Evolutionary conservation across 345 rosid species (phyloP).

Genomic region (Crucihimalaya himalaica): DNA sequence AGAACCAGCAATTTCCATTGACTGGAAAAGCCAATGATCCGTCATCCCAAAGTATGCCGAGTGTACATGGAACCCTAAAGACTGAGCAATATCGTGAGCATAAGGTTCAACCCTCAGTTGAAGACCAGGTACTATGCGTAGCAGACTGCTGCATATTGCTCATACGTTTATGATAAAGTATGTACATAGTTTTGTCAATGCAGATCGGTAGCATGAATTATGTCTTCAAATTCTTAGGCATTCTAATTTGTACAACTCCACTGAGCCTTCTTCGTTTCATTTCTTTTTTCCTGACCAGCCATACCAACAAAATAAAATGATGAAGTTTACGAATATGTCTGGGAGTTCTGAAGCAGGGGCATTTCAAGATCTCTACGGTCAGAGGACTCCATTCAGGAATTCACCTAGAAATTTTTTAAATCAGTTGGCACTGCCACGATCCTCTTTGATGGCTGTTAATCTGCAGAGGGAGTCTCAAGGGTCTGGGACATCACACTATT

Average conservation of each 20-base stretch:
- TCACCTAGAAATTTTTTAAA: constrained; percentile 40
- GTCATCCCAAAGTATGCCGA: constrained; percentile 47
- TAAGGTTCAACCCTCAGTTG: constrained; percentile 34
- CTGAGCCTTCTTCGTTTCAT: constrained; percentile 6
- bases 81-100: constrained; percentile 43
- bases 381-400: constrained; percentile 49
- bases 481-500: constrained; percentile 53
- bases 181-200: constrained; percentile 21
- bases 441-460: constrained; percentile 49
- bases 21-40: constrained; percentile 48
- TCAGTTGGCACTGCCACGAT: constrained; percentile 45
- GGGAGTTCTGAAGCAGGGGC: constrained; percentile 49
- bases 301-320: constrained; percentile 51
- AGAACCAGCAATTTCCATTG: constrained; percentile 47
- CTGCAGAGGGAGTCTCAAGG: constrained; percentile 56
- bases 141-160: constrained; percentile 23
- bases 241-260: constrained; percentile 8
- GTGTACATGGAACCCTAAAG: constrained; percentile 33
- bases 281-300: constrained; percentile 43
- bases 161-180: constrained; percentile 5
- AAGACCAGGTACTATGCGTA: constrained; percentile 61
- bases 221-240: constrained; percentile 16
- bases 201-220: constrained; percentile 1
- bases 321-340: constrained; percentile 46
- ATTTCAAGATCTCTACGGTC: constrained; percentile 46